phyloP scores from a whole-genome alignment of 2,329 filamentous ascomycete genomes.

The Apiospora marii region DNA sequence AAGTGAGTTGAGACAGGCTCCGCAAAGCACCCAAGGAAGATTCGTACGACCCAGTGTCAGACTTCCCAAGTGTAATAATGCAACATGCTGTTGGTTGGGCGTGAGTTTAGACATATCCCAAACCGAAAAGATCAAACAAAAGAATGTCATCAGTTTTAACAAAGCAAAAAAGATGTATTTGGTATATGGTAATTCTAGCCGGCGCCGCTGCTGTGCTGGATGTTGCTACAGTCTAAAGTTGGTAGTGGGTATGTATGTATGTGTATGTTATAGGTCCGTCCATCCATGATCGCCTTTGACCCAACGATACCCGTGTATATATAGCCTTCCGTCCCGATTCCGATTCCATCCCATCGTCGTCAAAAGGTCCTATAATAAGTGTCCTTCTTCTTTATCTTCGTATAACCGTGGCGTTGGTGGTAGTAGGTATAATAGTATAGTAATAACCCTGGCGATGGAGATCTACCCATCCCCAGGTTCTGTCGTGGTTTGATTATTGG shows the following conservation, averaged over 20 bases:
- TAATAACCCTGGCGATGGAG: background rate
- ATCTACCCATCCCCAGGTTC: background rate
- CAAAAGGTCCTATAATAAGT: background rate
- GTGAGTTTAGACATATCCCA: background rate
- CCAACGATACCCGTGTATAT: background rate
- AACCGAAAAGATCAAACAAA: background rate
- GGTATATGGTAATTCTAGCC: background rate
- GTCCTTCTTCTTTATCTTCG: background rate
- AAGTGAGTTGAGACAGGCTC: background rate
- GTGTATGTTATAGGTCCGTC: background rate
- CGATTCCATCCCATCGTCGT: background rate
- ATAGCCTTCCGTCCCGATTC: too few species aligned
- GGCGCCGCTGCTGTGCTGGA: background rate
- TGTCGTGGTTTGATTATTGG: background rate
- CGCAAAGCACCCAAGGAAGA: background rate
- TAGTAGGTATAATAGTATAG: background rate
- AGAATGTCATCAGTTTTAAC: background rate
- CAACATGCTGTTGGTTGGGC: background rate
- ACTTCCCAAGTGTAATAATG: background rate
- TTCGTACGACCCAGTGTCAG: too few species aligned
- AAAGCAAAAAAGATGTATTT: background rate
- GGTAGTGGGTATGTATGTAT: background rate
- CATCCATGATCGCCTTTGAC: background rate
- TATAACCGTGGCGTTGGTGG: background rate
- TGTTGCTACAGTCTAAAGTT: background rate